Percentiles rank a stretch among this genome's conserved stretches.
Evolutionary conservation across 1,284 basidiomycete genomes (phyloP).

Genomic region (Phylloporus gajari): DNA sequence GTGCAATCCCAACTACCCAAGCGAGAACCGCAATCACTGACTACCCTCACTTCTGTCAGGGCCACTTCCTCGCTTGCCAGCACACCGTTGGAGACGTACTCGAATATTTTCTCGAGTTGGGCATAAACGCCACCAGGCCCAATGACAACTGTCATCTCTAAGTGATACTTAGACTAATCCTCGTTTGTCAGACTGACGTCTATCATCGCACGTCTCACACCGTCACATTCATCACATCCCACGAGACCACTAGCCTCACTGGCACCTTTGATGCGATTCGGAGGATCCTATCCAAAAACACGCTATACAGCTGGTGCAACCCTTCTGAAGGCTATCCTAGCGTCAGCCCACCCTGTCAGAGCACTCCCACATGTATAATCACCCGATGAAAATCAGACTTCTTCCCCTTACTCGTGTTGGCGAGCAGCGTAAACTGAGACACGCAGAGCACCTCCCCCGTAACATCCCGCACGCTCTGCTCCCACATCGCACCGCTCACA

Average conservation of each 20-base stretch:
- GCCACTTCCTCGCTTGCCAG: constrained; percentile 71
- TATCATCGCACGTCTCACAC: constrained; percentile 90
- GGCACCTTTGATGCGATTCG: constrained; percentile 82
- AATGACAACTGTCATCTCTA: constrained; percentile 41
- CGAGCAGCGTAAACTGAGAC: constrained; percentile 91
- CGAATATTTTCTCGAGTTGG: constrained; percentile 81
- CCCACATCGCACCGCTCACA: constrained; percentile 76
- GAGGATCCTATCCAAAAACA: constrained; percentile 75
- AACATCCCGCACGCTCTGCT: constrained; percentile 83
- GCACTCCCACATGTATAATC: constrained; percentile 65
- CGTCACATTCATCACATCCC: constrained; percentile 4
- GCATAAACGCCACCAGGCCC: constrained; percentile 86
- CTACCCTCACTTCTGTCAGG: constrained; percentile 47
- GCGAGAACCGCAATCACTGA: constrained; percentile 29
- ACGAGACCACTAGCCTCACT: constrained; percentile 3
- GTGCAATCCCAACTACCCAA: constrained; percentile 39
- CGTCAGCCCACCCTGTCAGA: not conserved
- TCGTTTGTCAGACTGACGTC: constrained; percentile 86
- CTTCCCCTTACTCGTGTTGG: constrained; percentile 86
- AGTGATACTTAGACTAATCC: constrained; percentile 53
- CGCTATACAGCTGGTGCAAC: constrained; percentile 76
- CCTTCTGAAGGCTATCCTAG: constrained; percentile 65
- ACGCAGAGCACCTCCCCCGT: constrained; percentile 89
- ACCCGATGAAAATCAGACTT: constrained; percentile 93
- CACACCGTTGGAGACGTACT: constrained; percentile 59